Evolutionary conservation across 179 eudicot species (phyloP).

Genomic region (Monotropa hypopitys): DNA sequence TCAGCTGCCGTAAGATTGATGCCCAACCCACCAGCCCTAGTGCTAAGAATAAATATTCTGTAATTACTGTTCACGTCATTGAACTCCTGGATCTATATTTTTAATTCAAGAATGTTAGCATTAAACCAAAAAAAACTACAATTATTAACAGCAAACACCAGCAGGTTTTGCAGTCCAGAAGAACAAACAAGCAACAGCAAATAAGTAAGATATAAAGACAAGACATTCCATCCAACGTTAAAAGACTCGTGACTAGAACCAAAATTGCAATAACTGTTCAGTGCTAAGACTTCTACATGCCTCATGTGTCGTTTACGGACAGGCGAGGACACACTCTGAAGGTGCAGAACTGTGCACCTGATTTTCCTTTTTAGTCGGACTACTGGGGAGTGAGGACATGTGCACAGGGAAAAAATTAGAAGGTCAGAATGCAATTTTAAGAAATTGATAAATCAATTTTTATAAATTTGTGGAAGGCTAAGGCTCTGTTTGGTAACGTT

Average conservation of each 20-base stretch:
- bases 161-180: not conserved
- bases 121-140: not conserved
- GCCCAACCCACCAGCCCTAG: slow-evolving; percentile 97
- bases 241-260: not conserved
- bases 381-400: not conserved
- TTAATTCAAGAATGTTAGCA: not conserved
- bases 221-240: not conserved
- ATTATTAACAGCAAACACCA: not conserved
- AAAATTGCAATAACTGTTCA: not conserved
- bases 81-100: slow-evolving; percentile 68
- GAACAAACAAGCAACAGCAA: not conserved
- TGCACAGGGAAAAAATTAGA: not conserved
- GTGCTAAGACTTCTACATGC: not conserved
- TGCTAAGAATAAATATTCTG: slow-evolving; percentile 83
- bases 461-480: not conserved
- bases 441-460: not conserved
- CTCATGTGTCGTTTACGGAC: not conserved
- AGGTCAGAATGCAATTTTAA: not conserved
- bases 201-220: not conserved
- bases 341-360: too few relatives aligned
- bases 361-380: not conserved
- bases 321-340: not conserved
- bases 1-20: slow-evolving; percentile 96
- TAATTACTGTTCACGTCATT: slow-evolving; percentile 54
- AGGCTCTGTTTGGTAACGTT: too few relatives aligned